Conservation (phyloP, 2,329 filamentous ascomycete genomes). For the Colletotrichum theobromicola region DNA sequence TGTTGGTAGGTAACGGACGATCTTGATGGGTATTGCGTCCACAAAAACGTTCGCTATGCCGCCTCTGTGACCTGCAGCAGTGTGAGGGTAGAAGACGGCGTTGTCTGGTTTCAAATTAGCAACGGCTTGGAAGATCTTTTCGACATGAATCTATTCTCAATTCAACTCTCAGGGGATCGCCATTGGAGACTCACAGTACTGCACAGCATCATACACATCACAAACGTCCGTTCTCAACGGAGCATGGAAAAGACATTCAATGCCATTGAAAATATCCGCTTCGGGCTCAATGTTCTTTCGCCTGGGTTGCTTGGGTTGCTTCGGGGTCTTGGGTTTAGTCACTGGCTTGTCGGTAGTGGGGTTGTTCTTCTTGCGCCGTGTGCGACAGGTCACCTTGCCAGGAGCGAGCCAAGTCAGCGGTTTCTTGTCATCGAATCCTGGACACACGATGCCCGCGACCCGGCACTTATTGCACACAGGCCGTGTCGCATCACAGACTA, state of each 20-base stretch:
- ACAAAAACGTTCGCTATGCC: slow-evolving; percentile 24
- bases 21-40: slow-evolving; percentile 29
- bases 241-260: neutral
- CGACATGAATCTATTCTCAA: neutral
- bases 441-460: slow-evolving; percentile 36
- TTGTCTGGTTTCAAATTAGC: neutral
- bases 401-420: slow-evolving; percentile 45
- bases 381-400: slow-evolving; percentile 37
- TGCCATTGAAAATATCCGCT: neutral
- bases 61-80: slow-evolving; percentile 24
- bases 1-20: neutral
- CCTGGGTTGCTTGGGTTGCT: neutral
- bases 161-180: neutral
- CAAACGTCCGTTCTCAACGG: slow-evolving; percentile 13
- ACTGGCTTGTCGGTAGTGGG: neutral
- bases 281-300: neutral
- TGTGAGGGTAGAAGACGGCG: slow-evolving; percentile 23
- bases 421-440: slow-evolving; percentile 42
- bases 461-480: slow-evolving; percentile 43
- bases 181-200: slow-evolving; percentile 16
- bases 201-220: slow-evolving; percentile 15
- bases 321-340: neutral
- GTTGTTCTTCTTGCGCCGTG: slow-evolving; percentile 13
- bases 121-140: neutral
- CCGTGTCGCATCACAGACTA: slow-evolving; percentile 42